Conservation (phyloP, 1,284 basidiomycete genomes). For the Phylloboletellus chloephorus region DNA sequence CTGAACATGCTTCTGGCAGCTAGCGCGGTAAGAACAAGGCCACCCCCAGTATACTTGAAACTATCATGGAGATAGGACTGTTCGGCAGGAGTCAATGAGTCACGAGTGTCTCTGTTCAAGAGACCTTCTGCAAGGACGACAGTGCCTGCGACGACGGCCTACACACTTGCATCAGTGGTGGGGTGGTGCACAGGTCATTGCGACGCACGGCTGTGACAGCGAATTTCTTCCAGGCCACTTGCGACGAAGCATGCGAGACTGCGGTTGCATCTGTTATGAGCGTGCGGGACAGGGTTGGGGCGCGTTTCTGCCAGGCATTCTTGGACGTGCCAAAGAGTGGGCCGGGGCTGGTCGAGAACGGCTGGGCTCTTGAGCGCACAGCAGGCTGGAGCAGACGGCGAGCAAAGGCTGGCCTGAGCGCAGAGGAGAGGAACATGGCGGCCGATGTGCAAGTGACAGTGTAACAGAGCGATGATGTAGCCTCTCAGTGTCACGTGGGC, state of each 20-base stretch:
- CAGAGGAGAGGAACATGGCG: constrained; percentile 33
- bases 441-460: not conserved
- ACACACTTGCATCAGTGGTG: constrained; percentile 10
- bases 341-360: constrained; percentile 16
- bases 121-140: constrained; percentile 59
- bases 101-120: constrained; percentile 76
- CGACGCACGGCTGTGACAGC: constrained; percentile 46
- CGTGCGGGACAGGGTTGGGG: constrained; percentile 29
- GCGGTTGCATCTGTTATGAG: constrained; percentile 41
- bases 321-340: constrained; percentile 8
- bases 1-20: constrained; percentile 76
- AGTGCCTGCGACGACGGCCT: constrained; percentile 67
- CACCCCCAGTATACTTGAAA: constrained; percentile 83
- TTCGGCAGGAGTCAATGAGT: constrained; percentile 56
- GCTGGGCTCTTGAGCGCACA: constrained; percentile 9
- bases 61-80: constrained; percentile 72
- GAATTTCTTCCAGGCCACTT: constrained; percentile 45
- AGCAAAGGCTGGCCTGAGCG: constrained; percentile 28
- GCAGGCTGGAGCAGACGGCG: constrained; percentile 28
- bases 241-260: constrained; percentile 35
- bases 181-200: not conserved
- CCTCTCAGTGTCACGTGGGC: not conserved
- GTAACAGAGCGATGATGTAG: not conserved
- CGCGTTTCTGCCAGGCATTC: constrained; percentile 23
- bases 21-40: constrained; percentile 70